Percentiles rank a stretch among this genome's conserved stretches.
These are phyloP conservation scores for Umbelopsis sp. DNA, from an alignment of 192 early-diverging fungal species.

Conservation along the genomic window DNA sequence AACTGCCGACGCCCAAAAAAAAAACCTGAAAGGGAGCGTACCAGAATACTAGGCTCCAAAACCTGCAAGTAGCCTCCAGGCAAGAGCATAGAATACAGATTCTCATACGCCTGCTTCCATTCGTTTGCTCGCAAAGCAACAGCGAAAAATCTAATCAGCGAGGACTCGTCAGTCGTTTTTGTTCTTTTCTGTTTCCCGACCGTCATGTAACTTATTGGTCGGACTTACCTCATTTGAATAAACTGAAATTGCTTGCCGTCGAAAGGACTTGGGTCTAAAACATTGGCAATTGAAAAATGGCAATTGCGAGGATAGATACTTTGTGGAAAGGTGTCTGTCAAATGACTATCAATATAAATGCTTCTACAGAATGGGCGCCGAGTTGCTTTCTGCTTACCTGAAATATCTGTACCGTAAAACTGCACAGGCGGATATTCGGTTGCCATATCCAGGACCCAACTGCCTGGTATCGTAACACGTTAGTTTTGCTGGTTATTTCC, in stretches of 20 bases:
- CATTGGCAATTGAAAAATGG: slow-evolving; percentile 20
- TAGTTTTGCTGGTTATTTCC: background rate
- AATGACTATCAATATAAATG: no score
- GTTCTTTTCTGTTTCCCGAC: no score
- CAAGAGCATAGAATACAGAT: slow-evolving; percentile 18
- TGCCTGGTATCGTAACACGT: background rate
- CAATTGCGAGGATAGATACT: slow-evolving; percentile 27
- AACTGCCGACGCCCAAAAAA: background rate
- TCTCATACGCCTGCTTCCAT: slow-evolving; percentile 21
- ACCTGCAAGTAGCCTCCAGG: slow-evolving; percentile 39
- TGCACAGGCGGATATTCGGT: slow-evolving; percentile 30
- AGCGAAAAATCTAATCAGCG: background rate
- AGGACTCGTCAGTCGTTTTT: background rate
- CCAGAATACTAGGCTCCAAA: slow-evolving; percentile 32
- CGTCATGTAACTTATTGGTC: no score
- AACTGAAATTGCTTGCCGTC: slow-evolving; percentile 26
- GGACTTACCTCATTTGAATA: slow-evolving; percentile 20
- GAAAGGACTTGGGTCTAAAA: slow-evolving; percentile 23
- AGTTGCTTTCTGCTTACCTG: background rate
- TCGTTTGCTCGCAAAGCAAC: slow-evolving; percentile 20
- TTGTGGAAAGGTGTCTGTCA: slow-evolving; percentile 12
- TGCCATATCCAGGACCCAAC: slow-evolving; percentile 28
- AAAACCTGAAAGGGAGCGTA: background rate
- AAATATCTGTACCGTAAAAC: slow-evolving; percentile 34
- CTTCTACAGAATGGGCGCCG: no score